A percentile compares a stretch with the other conserved stretches of the same genome.
These are phyloP conservation scores for Poronia punctata DNA, from an alignment of 495 filamentous ascomycete genomes.

Conservation along the genomic window DNA sequence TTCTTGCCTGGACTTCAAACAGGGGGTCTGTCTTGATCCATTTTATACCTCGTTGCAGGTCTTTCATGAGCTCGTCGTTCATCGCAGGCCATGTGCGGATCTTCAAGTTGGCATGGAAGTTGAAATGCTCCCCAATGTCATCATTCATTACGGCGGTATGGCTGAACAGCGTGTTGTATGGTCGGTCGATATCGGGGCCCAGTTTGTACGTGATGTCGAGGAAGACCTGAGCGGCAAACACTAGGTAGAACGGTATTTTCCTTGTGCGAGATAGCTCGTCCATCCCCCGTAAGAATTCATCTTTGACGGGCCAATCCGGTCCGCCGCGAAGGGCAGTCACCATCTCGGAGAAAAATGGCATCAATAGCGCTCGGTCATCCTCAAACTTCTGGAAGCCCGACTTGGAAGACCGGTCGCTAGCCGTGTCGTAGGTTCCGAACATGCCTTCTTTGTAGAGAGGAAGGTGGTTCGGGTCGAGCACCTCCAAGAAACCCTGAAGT, in stretches of 20 bases:
- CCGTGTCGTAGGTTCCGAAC: slow-evolving; percentile 25
- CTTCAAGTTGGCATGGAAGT: slow-evolving; percentile 29
- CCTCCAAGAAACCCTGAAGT: slow-evolving; percentile 14
- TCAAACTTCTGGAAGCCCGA: slow-evolving; percentile 20
- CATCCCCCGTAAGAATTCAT: slow-evolving; percentile 34
- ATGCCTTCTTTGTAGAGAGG: slow-evolving; percentile 26
- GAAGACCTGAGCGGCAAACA: slow-evolving; percentile 36
- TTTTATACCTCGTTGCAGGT: slow-evolving; percentile 13
- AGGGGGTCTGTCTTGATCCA: slow-evolving; percentile 17
- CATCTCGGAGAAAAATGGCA: slow-evolving; percentile 26
- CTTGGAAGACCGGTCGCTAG: slow-evolving; percentile 20
- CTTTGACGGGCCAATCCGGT: slow-evolving; percentile 19
- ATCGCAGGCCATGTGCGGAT: slow-evolving; percentile 25
- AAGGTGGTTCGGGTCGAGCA: slow-evolving; percentile 10
- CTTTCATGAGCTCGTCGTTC: slow-evolving; percentile 21
- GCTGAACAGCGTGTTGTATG: slow-evolving; percentile 12
- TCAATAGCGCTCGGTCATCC: slow-evolving; percentile 26
- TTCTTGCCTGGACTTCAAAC: background rate
- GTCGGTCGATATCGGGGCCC: slow-evolving; percentile 4
- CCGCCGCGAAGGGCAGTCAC: slow-evolving; percentile 12
- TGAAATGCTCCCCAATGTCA: slow-evolving; percentile 22
- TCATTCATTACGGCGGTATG: slow-evolving; percentile 14
- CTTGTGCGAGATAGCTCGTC: slow-evolving; percentile 15
- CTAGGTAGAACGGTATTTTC: slow-evolving; percentile 21
- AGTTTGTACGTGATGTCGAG: slow-evolving; percentile 34